Percentiles rank a stretch among this genome's conserved stretches.
Evolutionary conservation across 768 basidiomycete genomes (phyloP).

Genomic region (Strobilomyces echinocephalus): DNA sequence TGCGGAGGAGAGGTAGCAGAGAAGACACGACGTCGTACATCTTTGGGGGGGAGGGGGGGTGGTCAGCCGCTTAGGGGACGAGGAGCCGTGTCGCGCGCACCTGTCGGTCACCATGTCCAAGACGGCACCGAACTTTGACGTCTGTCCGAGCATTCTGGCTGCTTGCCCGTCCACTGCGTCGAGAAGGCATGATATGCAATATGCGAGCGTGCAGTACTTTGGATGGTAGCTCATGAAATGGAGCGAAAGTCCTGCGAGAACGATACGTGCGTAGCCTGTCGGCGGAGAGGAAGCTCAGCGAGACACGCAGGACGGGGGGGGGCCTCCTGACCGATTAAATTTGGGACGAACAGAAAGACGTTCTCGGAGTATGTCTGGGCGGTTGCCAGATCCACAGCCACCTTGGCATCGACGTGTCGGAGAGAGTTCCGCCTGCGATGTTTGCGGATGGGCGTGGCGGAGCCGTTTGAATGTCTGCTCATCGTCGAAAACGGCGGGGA

Average conservation of each 20-base stretch:
- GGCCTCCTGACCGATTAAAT: slow-evolving; percentile 75
- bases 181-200: slow-evolving; percentile 85
- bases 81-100: slow-evolving; percentile 39
- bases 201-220: slow-evolving; percentile 84
- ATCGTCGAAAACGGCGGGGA: slow-evolving; percentile 15
- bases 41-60: slow-evolving; percentile 39
- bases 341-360: slow-evolving; percentile 95
- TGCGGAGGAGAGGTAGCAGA: slow-evolving; percentile 88
- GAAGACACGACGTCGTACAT: slow-evolving; percentile 91
- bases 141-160: slow-evolving; percentile 82
- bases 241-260: slow-evolving; percentile 84
- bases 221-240: slow-evolving; percentile 96
- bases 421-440: slow-evolving; percentile 50
- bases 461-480: slow-evolving; percentile 24
- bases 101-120: slow-evolving; percentile 99
- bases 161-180: slow-evolving; percentile 95
- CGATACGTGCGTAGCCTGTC: slow-evolving; percentile 83
- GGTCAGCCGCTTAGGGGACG: background rate
- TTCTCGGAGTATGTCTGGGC: slow-evolving; percentile 89
- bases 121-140: slow-evolving; percentile 95
- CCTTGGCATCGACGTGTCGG: slow-evolving; percentile 76
- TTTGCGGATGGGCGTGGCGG: slow-evolving; percentile 23
- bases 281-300: slow-evolving; percentile 1
- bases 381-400: slow-evolving; percentile 82
- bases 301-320: background rate